phyloP scores from a whole-genome alignment of 352 stramenopile genomes.

The Phytophthora citricola region DNA sequence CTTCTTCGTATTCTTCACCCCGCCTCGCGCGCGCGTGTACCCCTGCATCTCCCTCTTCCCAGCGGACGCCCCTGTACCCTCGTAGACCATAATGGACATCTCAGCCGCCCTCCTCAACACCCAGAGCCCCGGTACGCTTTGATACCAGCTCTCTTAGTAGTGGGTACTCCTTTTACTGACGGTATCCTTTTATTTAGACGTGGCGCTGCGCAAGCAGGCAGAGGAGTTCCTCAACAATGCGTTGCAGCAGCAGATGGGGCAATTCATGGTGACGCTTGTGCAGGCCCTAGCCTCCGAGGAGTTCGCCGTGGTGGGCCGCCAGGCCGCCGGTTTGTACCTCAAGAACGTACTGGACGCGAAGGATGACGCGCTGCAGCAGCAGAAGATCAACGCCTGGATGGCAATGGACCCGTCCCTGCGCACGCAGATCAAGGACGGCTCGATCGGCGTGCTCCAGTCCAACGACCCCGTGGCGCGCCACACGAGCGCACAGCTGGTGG shows the following conservation, averaged over 20 bases:
- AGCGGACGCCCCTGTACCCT: neutral
- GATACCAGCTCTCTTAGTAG: neutral
- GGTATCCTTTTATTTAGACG: slow-evolving; percentile 44
- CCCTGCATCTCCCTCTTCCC: slow-evolving; percentile 14
- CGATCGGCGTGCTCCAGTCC: slow-evolving; percentile 68
- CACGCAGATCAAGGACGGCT: slow-evolving; percentile 80
- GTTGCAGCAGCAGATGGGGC: slow-evolving; percentile 79
- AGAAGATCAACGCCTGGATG: slow-evolving; percentile 85
- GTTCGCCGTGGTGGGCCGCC: slow-evolving; percentile 77
- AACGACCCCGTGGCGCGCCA: slow-evolving; percentile 73
- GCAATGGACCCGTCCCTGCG: slow-evolving; percentile 73
- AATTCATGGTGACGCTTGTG: slow-evolving; percentile 87
- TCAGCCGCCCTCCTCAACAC: slow-evolving; percentile 81
- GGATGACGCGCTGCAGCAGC: slow-evolving; percentile 79
- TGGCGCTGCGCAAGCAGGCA: slow-evolving; percentile 78
- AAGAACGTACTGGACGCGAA: slow-evolving; percentile 91
- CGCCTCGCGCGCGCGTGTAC: neutral
- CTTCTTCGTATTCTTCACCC: slow-evolving; percentile 4
- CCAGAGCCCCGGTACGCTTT: slow-evolving; percentile 66
- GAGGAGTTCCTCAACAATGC: slow-evolving; percentile 86
- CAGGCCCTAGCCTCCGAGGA: slow-evolving; percentile 80
- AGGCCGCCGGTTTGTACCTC: slow-evolving; percentile 84
- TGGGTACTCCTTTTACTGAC: slow-evolving; percentile 1
- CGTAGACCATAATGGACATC: slow-evolving; percentile 73
- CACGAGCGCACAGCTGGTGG: slow-evolving; percentile 92